These are phyloP conservation scores for Cladosporium sp. DNA, from an alignment of 2,329 filamentous ascomycete species.

Conservation along the genomic window DNA sequence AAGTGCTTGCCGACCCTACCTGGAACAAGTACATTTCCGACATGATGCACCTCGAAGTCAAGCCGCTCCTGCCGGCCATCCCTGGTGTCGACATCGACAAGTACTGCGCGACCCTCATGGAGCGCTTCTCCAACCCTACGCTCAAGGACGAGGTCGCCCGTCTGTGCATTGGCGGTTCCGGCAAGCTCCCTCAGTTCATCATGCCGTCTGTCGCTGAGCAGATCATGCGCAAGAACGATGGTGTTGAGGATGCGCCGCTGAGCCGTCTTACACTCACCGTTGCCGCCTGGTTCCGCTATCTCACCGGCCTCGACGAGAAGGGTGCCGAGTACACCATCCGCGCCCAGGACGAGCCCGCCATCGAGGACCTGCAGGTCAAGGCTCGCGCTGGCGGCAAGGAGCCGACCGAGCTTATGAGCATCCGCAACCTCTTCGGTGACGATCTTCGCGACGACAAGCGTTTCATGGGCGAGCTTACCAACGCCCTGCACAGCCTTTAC, in stretches of 20 bases:
- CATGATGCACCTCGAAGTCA: conserved; percentile 52
- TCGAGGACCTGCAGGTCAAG: conserved; percentile 41
- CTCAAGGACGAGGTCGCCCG: conserved; percentile 51
- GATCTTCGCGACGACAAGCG: conserved; percentile 44
- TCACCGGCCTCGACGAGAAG: conserved; percentile 46
- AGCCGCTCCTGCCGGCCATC: conserved; percentile 47
- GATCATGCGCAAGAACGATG: conserved; percentile 36
- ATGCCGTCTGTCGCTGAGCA: conserved; percentile 43
- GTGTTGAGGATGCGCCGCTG: conserved; percentile 30
- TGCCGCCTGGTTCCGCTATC: conserved; percentile 47
- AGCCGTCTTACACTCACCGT: conserved; percentile 44
- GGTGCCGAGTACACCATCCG: conserved; percentile 36
- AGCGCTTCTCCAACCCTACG: conserved; percentile 51
- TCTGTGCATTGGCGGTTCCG: conserved; percentile 46
- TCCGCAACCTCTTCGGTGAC: conserved; percentile 47
- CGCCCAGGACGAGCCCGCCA: conserved; percentile 42
- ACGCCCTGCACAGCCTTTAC: conserved; percentile 43
- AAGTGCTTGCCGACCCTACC: conserved; percentile 46
- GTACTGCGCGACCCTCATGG: conserved; percentile 49
- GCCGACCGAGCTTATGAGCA: conserved; percentile 39
- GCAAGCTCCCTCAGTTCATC: conserved; percentile 50
- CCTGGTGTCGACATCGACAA: conserved; percentile 46
- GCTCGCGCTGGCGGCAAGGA: conserved; percentile 40
- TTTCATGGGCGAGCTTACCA: conserved; percentile 43
- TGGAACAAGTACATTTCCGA: conserved; percentile 46